Conservation (phyloP, 257 asterid genomes). For the Mitragyna speciosa region DNA sequence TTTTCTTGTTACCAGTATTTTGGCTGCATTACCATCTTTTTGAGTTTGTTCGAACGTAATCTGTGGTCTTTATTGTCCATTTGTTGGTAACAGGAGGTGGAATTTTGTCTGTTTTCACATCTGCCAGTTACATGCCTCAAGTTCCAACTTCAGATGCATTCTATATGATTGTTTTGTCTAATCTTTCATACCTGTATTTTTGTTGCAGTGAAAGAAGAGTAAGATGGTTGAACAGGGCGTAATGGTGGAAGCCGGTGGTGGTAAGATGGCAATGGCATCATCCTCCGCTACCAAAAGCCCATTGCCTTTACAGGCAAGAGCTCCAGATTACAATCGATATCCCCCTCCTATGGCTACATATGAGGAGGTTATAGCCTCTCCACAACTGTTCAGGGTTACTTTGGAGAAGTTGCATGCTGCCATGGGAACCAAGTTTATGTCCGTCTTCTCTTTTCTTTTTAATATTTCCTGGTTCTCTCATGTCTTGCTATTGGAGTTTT, state of each 20-base stretch:
- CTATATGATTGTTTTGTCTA: neutral
- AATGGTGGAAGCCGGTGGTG: slow-evolving; percentile 33
- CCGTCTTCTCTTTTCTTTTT: slow-evolving; percentile 27
- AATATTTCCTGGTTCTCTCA: neutral
- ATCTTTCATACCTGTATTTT: neutral
- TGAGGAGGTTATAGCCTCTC: slow-evolving; percentile 55
- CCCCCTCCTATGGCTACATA: slow-evolving; percentile 70
- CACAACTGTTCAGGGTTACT: slow-evolving; percentile 51
- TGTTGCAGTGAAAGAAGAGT: slow-evolving; percentile 11
- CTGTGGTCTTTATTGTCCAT: neutral
- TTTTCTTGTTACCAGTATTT: neutral
- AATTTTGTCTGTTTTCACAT: slow-evolving; percentile 20
- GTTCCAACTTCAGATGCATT: neutral
- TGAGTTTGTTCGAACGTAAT: neutral
- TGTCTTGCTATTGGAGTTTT: neutral
- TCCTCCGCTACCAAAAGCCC: slow-evolving; percentile 30
- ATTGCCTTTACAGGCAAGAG: slow-evolving; percentile 30
- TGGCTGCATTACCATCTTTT: slow-evolving; percentile 2
- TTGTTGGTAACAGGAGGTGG: slow-evolving; percentile 5
- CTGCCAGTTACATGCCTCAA: neutral
- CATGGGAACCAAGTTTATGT: slow-evolving; percentile 91
- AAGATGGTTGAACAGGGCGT: slow-evolving; percentile 39
- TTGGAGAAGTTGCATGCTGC: slow-evolving; percentile 68
- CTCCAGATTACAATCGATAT: slow-evolving; percentile 45
- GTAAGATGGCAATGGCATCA: slow-evolving; percentile 32